phyloP scores from a whole-genome alignment of 108 stramenopile genomes.

The Cyclostephanos invisitatus region DNA sequence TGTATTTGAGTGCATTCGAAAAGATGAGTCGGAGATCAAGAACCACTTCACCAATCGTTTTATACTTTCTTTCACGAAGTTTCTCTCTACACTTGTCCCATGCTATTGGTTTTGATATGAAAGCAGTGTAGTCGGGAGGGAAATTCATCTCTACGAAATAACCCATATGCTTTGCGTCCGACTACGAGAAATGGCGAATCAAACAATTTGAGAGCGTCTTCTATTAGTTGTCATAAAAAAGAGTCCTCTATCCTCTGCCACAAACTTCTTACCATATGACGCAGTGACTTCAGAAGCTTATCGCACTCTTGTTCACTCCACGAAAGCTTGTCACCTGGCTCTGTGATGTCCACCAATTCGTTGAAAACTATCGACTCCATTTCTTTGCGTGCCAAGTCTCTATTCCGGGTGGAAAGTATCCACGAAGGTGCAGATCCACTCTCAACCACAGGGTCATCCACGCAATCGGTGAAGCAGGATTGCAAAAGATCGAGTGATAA shows the following conservation, averaged over 20 bases:
- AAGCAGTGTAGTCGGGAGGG: conserved; percentile 79
- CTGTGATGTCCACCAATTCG: conserved; percentile 68
- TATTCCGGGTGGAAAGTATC: conserved; percentile 70
- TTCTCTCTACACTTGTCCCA: conserved; percentile 73
- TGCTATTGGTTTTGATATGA: conserved; percentile 82
- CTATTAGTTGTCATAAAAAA: neutral
- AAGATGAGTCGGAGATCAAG: conserved; percentile 83
- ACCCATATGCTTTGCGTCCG: conserved; percentile 70
- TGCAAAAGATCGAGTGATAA: conserved; percentile 74
- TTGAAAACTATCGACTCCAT: conserved; percentile 80
- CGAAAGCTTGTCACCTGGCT: conserved; percentile 72
- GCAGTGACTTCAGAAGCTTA: conserved; percentile 76
- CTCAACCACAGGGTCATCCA: conserved; percentile 45
- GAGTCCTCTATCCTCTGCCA: neutral
- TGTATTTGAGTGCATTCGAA: conserved; percentile 86
- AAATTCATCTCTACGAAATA: conserved; percentile 69
- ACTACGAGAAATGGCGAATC: conserved; percentile 2
- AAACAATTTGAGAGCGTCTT: neutral
- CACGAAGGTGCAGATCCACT: conserved; percentile 64
- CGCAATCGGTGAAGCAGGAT: conserved; percentile 52
- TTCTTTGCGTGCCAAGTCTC: conserved; percentile 72
- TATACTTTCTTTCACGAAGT: conserved; percentile 69
- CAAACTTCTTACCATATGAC: conserved; percentile 45
- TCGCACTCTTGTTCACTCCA: conserved; percentile 83
- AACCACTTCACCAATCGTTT: conserved; percentile 68